Conservation (phyloP, 768 basidiomycete species). For the Calocybe cyanea region DNA sequence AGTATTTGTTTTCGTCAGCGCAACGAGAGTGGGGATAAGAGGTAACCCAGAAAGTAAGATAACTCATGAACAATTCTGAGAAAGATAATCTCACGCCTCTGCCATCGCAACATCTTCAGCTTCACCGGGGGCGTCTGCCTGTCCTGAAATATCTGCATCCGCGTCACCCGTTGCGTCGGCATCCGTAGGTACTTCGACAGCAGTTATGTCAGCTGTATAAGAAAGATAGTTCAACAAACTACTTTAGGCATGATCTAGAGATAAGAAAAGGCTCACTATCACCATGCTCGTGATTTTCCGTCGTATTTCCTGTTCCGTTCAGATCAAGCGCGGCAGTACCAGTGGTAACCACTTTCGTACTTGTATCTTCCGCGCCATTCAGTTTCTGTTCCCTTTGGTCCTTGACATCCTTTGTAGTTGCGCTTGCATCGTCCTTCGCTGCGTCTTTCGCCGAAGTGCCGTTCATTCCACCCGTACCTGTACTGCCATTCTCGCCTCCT, state of each 20-base stretch:
- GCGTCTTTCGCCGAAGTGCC: too few species aligned
- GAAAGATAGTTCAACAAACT: not conserved
- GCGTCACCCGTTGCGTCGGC: conserved; percentile 19
- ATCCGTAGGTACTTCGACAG: conserved; percentile 11
- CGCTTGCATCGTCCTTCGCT: not conserved
- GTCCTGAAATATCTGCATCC: conserved; percentile 18
- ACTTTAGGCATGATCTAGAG: not conserved
- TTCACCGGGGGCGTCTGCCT: conserved; percentile 25
- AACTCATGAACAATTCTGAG: not conserved
- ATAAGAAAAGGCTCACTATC: conserved; percentile 1
- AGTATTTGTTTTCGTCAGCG: too few species aligned
- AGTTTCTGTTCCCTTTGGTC: too few species aligned
- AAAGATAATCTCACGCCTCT: conserved; percentile 26
- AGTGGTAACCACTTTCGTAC: conserved; percentile 19
- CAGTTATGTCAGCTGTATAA: conserved; percentile 2
- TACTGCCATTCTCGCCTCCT: conserved; percentile 2
- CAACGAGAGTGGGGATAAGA: not conserved
- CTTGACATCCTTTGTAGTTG: too few species aligned
- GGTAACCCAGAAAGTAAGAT: not conserved
- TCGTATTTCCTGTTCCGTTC: conserved; percentile 24
- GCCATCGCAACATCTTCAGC: conserved; percentile 38
- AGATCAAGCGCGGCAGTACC: conserved; percentile 29
- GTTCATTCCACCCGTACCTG: too few species aligned
- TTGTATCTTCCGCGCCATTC: not conserved
- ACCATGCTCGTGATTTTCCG: not conserved